A percentile compares a stretch with the other conserved stretches of the same genome.
Evolutionary conservation across 768 basidiomycete species (phyloP).

Genomic region (Ramaria rubella): DNA sequence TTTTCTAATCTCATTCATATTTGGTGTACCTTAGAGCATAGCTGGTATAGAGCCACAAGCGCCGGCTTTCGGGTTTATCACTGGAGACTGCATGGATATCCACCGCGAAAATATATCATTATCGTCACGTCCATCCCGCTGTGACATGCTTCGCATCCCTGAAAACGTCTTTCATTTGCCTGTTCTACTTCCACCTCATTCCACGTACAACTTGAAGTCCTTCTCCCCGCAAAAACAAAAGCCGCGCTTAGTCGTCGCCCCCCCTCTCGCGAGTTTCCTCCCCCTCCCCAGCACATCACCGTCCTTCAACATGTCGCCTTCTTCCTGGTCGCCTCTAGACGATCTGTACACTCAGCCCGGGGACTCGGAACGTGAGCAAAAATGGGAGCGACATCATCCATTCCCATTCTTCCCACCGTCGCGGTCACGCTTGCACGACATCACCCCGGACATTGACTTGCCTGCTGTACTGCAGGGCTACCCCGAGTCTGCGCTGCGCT

Average conservation of each 20-base stretch:
- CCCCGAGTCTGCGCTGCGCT: constrained; percentile 9
- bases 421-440: neutral
- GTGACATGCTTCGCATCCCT: too few species aligned
- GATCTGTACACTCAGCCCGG: too few species aligned
- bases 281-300: neutral
- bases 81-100: too few species aligned
- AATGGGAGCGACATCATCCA: neutral
- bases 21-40: too few species aligned
- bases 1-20: too few species aligned
- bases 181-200: too few species aligned
- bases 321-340: neutral
- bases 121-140: too few species aligned
- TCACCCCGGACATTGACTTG: neutral
- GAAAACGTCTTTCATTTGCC: neutral
- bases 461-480: neutral
- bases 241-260: neutral
- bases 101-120: too few species aligned
- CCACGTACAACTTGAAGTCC: too few species aligned
- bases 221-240: neutral
- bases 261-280: neutral
- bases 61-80: too few species aligned
- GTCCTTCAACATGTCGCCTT: neutral
- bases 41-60: too few species aligned
- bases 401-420: neutral
- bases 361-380: neutral